A percentile compares a stretch with the other conserved stretches of the same genome.
Conservation (phyloP, 2,329 filamentous ascomycete genomes). For the Xylaria sp. region DNA sequence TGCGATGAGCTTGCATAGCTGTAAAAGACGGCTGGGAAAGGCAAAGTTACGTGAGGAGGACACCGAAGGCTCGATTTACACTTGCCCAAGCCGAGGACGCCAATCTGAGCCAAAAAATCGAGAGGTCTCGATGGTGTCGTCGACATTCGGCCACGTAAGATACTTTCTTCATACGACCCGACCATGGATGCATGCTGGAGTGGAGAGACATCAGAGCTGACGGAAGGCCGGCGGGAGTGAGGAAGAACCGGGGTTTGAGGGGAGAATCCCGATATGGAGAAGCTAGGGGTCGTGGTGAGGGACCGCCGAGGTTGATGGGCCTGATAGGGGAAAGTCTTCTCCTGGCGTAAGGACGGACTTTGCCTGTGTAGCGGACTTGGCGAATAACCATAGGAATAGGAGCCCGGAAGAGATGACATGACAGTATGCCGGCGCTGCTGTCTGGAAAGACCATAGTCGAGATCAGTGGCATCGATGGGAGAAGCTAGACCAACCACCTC, state of each 20-base stretch:
- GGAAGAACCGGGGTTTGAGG: conserved; percentile 64
- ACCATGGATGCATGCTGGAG: conserved; percentile 95
- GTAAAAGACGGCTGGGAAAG: conserved; percentile 96
- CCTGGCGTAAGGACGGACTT: conserved; percentile 63
- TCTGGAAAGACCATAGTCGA: conserved; percentile 54
- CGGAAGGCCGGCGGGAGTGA: conserved; percentile 73
- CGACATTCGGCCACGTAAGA: conserved; percentile 94
- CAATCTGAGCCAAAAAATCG: conserved; percentile 94
- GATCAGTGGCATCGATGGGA: conserved; percentile 62
- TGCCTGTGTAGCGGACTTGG: conserved; percentile 48
- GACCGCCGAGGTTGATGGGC: conserved; percentile 83
- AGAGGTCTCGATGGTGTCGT: conserved; percentile 92
- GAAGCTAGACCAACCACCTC: conserved; percentile 75
- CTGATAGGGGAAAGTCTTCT: conserved; percentile 74
- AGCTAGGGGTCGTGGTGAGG: conserved; percentile 69
- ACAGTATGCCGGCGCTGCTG: conserved; percentile 75
- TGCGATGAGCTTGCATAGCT: conserved; percentile 80
- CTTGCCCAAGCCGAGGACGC: conserved; percentile 87
- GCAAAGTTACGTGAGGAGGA: conserved; percentile 87
- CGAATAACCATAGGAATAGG: conserved; percentile 58
- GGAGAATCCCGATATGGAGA: conserved; percentile 55
- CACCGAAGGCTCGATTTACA: conserved; percentile 88
- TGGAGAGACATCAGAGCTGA: conserved; percentile 78
- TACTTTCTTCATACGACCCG: conserved; percentile 97
- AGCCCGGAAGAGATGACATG: conserved; percentile 67